Evolutionary conservation across 768 basidiomycete genomes (phyloP).

Genomic region (Ramaria rubella): DNA sequence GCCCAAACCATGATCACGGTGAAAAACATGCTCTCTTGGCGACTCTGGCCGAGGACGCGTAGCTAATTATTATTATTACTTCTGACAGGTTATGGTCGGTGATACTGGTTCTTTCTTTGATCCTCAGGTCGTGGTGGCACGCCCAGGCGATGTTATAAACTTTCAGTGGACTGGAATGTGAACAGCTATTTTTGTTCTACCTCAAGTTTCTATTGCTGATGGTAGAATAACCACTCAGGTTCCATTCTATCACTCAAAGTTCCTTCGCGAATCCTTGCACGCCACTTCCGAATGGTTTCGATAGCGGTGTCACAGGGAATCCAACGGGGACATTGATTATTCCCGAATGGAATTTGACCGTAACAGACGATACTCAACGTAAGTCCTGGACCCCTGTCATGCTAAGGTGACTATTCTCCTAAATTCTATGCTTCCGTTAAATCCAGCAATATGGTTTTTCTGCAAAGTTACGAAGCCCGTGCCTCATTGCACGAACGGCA

Average conservation of each 20-base stretch:
- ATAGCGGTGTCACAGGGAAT: conserved; percentile 27
- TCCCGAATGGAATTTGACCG: conserved; percentile 29
- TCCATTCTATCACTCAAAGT: conserved; percentile 10
- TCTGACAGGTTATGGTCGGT: conserved; percentile 33
- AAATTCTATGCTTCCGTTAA: not conserved
- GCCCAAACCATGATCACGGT: not conserved
- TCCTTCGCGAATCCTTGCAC: conserved; percentile 8
- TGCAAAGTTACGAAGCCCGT: conserved; percentile 7
- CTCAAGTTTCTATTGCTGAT: not conserved
- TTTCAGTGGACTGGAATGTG: conserved; percentile 37
- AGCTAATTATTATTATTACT: not conserved
- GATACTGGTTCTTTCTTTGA: conserved; percentile 35
- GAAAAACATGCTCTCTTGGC: not conserved
- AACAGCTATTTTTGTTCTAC: not conserved
- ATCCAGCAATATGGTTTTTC: conserved; percentile 7
- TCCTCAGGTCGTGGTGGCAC: conserved; percentile 28
- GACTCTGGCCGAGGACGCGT: not conserved
- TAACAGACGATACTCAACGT: conserved; percentile 23
- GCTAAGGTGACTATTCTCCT: not conserved
- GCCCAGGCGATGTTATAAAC: conserved; percentile 28
- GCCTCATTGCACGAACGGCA: conserved; percentile 14
- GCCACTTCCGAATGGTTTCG: conserved; percentile 24
- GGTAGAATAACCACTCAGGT: conserved; percentile 16
- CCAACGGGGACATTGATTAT: conserved; percentile 16
- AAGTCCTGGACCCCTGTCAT: not conserved